Conservation (phyloP, 1,284 basidiomycete species). For the Malassezia globosa region DNA sequence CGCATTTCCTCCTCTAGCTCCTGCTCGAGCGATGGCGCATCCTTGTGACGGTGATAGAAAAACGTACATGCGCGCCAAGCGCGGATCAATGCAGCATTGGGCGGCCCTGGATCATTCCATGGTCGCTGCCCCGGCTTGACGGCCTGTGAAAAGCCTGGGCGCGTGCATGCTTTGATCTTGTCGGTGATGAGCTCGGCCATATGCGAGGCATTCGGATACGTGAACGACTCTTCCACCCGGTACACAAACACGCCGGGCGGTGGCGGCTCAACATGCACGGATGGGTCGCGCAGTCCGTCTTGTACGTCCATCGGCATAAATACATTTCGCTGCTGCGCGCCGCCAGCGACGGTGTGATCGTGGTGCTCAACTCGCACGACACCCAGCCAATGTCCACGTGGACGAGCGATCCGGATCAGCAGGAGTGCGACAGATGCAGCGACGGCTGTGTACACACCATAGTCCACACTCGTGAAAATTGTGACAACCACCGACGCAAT, state of each 20-base stretch:
- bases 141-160: slow-evolving; percentile 53
- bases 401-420: slow-evolving; percentile 77
- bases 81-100: slow-evolving; percentile 30
- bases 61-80: slow-evolving; percentile 22
- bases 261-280: slow-evolving; percentile 65
- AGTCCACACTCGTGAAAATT: slow-evolving; percentile 58
- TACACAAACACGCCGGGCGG: slow-evolving; percentile 80
- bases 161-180: slow-evolving; percentile 65
- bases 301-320: slow-evolving; percentile 63
- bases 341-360: not conserved
- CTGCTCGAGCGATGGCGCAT: not conserved
- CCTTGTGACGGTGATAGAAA: slow-evolving; percentile 18
- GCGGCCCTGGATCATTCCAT: slow-evolving; percentile 75
- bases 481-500: slow-evolving; percentile 75
- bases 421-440: slow-evolving; percentile 69
- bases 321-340: slow-evolving; percentile 52
- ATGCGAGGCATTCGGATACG: slow-evolving; percentile 80
- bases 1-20: slow-evolving; percentile 36
- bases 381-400: slow-evolving; percentile 82
- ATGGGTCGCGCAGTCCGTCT: slow-evolving; percentile 58
- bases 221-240: slow-evolving; percentile 81
- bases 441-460: slow-evolving; percentile 87
- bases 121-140: slow-evolving; percentile 57
- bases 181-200: slow-evolving; percentile 69
- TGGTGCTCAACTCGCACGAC: slow-evolving; percentile 52